Conservation (phyloP, 306 rosid species). For the Vigna nakashimae region DNA sequence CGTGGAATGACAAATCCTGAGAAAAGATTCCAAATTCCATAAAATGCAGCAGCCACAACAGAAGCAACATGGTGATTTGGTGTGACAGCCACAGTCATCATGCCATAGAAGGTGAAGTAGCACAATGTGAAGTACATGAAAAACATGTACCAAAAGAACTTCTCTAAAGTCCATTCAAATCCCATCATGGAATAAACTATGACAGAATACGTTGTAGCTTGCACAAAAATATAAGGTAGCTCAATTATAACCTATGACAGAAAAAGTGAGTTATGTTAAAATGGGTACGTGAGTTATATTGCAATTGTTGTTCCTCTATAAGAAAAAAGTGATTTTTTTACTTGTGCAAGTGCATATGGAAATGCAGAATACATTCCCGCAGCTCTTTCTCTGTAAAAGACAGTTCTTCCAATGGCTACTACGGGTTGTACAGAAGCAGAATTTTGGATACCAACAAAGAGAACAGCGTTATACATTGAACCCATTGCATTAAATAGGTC, state of each 20-base stretch:
- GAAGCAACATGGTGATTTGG: conserved; percentile 79
- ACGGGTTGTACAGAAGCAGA: conserved; percentile 73
- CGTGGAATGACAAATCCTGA: conserved; percentile 75
- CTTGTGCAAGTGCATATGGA: conserved; percentile 80
- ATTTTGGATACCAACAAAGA: conserved; percentile 75
- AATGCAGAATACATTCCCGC: conserved; percentile 88
- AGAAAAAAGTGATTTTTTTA: conserved; percentile 29
- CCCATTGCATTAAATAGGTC: conserved; percentile 74
- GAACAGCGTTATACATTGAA: conserved; percentile 68
- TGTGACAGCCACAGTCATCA: conserved; percentile 82
- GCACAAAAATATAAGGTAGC: conserved; percentile 69
- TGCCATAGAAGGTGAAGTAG: conserved; percentile 84
- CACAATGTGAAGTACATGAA: conserved; percentile 77
- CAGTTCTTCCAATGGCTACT: conserved; percentile 78
- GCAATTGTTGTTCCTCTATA: not conserved
- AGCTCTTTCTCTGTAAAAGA: conserved; percentile 83
- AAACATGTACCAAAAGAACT: conserved; percentile 79
- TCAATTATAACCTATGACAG: conserved; percentile 68
- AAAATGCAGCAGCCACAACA: conserved; percentile 68
- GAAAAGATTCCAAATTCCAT: conserved; percentile 79
- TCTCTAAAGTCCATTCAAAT: conserved; percentile 61
- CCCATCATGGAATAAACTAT: conserved; percentile 86
- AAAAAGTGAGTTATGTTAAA: not conserved
- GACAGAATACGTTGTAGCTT: conserved; percentile 59
- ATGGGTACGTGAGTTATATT: conserved; percentile 12